Percentiles rank a stretch among this genome's conserved stretches.
Conservation (phyloP, 2,329 filamentous ascomycete species). For the Fusarium sp. region DNA sequence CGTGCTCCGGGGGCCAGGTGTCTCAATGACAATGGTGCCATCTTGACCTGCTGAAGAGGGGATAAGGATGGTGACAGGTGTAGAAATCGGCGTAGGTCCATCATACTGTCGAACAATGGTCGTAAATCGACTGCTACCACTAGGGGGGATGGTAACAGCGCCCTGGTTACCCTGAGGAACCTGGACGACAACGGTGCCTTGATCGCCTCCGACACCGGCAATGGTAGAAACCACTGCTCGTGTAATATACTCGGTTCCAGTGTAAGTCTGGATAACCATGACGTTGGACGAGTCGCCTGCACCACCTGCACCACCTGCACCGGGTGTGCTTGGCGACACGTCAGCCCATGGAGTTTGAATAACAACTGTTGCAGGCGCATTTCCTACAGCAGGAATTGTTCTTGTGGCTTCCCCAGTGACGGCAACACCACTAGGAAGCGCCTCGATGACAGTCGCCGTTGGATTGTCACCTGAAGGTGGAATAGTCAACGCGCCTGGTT, state of each 20-base stretch:
- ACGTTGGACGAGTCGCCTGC: constrained; percentile 18
- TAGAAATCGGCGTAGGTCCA: constrained; percentile 20
- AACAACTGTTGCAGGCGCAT: constrained; percentile 28
- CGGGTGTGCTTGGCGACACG: constrained; percentile 19
- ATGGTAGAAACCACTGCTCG: constrained; percentile 22
- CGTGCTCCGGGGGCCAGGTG: constrained; percentile 15
- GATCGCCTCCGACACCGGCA: constrained; percentile 9
- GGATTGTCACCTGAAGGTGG: constrained; percentile 28
- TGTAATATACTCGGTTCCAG: constrained; percentile 28
- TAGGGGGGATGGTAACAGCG: constrained; percentile 30
- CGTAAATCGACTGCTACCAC: constrained; percentile 22
- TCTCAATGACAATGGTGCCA: constrained; percentile 34
- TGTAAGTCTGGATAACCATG: constrained; percentile 30
- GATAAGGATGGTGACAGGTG: constrained; percentile 26
- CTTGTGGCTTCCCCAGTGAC: constrained; percentile 19
- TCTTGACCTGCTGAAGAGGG: constrained; percentile 20
- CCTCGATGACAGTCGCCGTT: constrained; percentile 28
- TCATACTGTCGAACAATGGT: constrained; percentile 27
- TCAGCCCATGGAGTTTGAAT: constrained; percentile 35
- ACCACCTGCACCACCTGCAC: background rate
- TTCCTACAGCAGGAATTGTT: constrained; percentile 26
- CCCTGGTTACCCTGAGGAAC: constrained; percentile 25
- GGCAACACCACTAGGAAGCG: constrained; percentile 20
- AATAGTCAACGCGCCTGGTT: constrained; percentile 29
- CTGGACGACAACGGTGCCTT: constrained; percentile 29